Percentiles rank a stretch among this genome's conserved stretches.
Conservation (phyloP, 495 filamentous ascomycete species). For the Hyaloscypha hepaticicola region DNA sequence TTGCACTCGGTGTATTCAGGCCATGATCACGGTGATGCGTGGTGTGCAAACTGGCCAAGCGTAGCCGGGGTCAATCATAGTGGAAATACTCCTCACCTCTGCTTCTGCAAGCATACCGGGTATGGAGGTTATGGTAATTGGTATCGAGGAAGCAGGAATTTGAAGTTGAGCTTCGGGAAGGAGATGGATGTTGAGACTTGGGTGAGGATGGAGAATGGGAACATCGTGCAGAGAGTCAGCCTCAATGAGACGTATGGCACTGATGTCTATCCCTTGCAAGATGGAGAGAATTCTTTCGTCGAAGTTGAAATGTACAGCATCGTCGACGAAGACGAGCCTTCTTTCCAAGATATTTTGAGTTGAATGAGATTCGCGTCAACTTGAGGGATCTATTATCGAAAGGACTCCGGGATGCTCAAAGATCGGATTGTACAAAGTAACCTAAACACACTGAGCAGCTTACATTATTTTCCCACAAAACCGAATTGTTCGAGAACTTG, state of each 20-base stretch:
- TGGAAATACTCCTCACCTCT: slow-evolving; percentile 48
- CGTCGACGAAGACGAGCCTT: neutral
- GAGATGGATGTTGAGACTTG: slow-evolving; percentile 55
- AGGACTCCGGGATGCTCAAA: no score
- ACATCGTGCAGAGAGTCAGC: slow-evolving; percentile 53
- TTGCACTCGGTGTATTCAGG: slow-evolving; percentile 65
- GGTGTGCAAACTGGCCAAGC: slow-evolving; percentile 54
- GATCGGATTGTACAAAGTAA: no score
- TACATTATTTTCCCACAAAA: no score
- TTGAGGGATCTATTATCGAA: no score
- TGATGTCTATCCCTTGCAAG: slow-evolving; percentile 51
- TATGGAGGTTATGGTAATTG: slow-evolving; percentile 71
- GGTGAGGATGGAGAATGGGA: slow-evolving; percentile 62
- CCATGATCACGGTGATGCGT: slow-evolving; percentile 70
- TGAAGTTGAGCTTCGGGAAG: slow-evolving; percentile 47
- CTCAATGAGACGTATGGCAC: slow-evolving; percentile 68
- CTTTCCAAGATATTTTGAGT: no score
- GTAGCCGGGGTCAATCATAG: slow-evolving; percentile 34
- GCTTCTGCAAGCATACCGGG: slow-evolving; percentile 69
- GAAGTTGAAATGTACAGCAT: neutral
- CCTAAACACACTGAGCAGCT: no score
- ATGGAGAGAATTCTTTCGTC: slow-evolving; percentile 9
- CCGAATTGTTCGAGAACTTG: no score
- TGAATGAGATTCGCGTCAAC: no score
- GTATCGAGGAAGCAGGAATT: slow-evolving; percentile 59